Conservation (phyloP, 768 basidiomycete genomes). For the Gautieria morchelliformis region DNA sequence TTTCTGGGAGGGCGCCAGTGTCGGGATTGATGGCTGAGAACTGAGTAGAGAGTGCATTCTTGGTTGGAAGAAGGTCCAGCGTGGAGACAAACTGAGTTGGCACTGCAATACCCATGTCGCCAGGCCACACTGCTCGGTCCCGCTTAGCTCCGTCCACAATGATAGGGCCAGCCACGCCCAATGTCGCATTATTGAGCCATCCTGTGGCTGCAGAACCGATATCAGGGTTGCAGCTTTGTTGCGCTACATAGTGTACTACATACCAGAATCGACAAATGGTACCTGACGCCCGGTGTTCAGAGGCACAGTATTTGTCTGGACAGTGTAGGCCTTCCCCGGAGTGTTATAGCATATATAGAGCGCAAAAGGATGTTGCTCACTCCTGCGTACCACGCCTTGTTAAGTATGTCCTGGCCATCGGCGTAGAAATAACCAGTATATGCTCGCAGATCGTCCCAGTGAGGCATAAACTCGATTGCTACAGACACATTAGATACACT, state of each 20-base stretch:
- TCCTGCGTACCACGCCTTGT: constrained; percentile 11
- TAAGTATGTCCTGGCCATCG: constrained; percentile 5
- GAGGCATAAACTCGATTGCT: constrained; percentile 9
- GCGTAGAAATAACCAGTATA: constrained; percentile 11
- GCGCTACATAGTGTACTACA: too few species aligned
- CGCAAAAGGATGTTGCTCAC: not conserved
- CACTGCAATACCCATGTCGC: constrained; percentile 56
- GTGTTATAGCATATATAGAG: not conserved
- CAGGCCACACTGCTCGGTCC: constrained; percentile 45
- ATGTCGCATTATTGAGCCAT: constrained; percentile 5
- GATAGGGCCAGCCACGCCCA: constrained; percentile 6
- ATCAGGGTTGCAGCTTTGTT: not conserved
- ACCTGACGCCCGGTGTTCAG: constrained; percentile 6
- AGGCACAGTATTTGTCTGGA: constrained; percentile 11
- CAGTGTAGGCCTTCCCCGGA: constrained; percentile 6
- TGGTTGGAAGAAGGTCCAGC: constrained; percentile 44
- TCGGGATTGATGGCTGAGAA: constrained; percentile 29
- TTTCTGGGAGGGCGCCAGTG: constrained; percentile 40
- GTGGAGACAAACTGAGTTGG: constrained; percentile 55
- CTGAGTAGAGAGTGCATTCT: constrained; percentile 42
- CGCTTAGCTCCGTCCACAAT: constrained; percentile 12
- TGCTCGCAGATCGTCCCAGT: constrained; percentile 7
- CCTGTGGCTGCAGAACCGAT: not conserved
- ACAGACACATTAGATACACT: constrained; percentile 5
- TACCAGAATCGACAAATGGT: constrained; percentile 1